These are phyloP conservation scores for Arachis hypogaea DNA, from an alignment of 306 rosid species.

Conservation along the genomic window DNA sequence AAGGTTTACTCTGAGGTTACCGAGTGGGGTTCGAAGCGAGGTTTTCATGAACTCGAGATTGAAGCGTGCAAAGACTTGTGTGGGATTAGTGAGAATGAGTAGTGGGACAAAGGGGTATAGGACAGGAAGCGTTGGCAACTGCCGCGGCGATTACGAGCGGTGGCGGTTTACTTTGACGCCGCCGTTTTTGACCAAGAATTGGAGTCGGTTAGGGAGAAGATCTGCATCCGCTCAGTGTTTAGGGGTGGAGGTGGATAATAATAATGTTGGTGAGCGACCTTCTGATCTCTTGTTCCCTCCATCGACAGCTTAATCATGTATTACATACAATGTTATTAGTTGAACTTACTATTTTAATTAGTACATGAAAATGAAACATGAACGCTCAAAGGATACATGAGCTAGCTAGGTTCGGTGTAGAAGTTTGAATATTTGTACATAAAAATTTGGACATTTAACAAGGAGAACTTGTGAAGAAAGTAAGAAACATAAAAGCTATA, in stretches of 20 bases:
- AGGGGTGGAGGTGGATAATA: not conserved
- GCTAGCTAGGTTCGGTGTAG: no score
- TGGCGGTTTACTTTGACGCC: constrained; percentile 45
- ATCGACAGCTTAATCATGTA: not conserved
- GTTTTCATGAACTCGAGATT: constrained; percentile 16
- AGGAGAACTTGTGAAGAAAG: no score
- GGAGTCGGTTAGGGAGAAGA: constrained; percentile 20
- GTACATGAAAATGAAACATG: no score
- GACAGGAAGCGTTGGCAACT: constrained; percentile 49
- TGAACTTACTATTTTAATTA: no score
- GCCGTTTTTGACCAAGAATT: constrained; percentile 8
- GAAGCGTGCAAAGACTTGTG: constrained; percentile 56
- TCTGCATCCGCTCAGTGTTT: constrained; percentile 4
- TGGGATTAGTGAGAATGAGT: constrained; percentile 57
- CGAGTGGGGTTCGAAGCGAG: constrained; percentile 43
- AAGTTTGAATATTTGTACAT: no score
- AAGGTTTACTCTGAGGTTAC: constrained; percentile 68
- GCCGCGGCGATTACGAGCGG: constrained; percentile 25
- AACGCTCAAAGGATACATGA: no score
- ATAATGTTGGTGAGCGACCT: constrained; percentile 7
- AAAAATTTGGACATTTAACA: no score
- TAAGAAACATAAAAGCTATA: no score
- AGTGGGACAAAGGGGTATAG: constrained; percentile 59
- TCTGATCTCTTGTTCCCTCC: constrained; percentile 24
- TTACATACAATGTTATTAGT: no score